These are phyloP conservation scores for Endocalyx cinctus DNA, from an alignment of 2,329 filamentous ascomycete genomes.

Conservation along the genomic window DNA sequence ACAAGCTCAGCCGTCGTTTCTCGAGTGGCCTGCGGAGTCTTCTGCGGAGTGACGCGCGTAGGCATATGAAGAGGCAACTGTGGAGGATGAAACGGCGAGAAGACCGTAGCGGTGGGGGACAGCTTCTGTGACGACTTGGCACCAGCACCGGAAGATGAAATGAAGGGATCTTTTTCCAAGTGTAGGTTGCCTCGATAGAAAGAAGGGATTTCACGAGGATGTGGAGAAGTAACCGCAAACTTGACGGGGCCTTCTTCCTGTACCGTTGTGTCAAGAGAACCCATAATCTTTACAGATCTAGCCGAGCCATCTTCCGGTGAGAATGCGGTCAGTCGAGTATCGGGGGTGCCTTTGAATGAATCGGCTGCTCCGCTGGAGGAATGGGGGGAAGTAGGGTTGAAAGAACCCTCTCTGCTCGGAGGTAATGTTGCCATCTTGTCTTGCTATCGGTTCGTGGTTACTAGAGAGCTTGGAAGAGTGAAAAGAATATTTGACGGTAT, in stretches of 20 bases:
- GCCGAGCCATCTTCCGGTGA: slow-evolving; percentile 54
- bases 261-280: slow-evolving; percentile 25
- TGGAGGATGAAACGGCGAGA: slow-evolving; percentile 45
- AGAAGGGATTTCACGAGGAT: background rate
- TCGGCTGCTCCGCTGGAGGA: slow-evolving; percentile 49
- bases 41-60: slow-evolving; percentile 11
- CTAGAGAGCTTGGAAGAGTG: too few species aligned
- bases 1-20: background rate
- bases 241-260: slow-evolving; percentile 23
- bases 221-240: slow-evolving; percentile 17
- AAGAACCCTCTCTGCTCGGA: slow-evolving; percentile 35
- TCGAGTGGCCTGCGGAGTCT: background rate
- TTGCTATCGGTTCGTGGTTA: too few species aligned
- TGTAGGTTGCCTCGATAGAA: slow-evolving; percentile 17
- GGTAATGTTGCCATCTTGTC: too few species aligned
- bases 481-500: too few species aligned
- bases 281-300: slow-evolving; percentile 36
- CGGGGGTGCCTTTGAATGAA: slow-evolving; percentile 59
- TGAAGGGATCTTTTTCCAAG: slow-evolving; percentile 48
- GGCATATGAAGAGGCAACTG: too few species aligned
- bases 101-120: slow-evolving; percentile 60
- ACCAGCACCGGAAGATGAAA: slow-evolving; percentile 32
- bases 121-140: slow-evolving; percentile 42
- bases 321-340: slow-evolving; percentile 59
- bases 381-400: slow-evolving; percentile 44